Evolutionary conservation across 257 asterid genomes (phyloP), one percentile per base, ranked within the genome.

Genomic region (Linaria vulgaris): DNA sequence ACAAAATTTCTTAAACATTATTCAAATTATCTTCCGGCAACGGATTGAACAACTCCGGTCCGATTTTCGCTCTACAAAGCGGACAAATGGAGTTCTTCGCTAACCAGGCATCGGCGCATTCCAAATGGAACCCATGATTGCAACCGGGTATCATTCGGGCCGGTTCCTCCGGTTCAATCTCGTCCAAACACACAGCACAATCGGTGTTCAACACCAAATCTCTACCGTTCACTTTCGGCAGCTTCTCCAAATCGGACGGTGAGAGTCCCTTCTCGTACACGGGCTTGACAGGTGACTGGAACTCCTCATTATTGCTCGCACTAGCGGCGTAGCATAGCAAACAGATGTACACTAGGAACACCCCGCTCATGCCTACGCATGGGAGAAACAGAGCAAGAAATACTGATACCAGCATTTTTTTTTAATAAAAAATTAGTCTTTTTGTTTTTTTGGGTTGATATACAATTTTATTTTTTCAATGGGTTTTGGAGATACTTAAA

Each of bases 181-280:
- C 88, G 34, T 91, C 96, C 76, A 91, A 69, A n/a, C 96, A 91
- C 5, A 91, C 87, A 11, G 94, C 95, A 57, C 97, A 91, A 23
- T 91, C 97, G 0, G 70, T 59, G 20, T 79, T 83, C 71, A 85
- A 1, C 12, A 82, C 85, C 85, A 91, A 53, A 44, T 88, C 97
- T 8, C 74, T 79, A 3, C 97, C 96, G 27, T 79, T 62, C 7
- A 84, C 80, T 58, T 53, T 78, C 0, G 96, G 95, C 6, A 91
- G 72, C 46, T 86, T 91, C 12, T 85, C 84, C 1, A 91, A 85
- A 56, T 91, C 96, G 43, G 86, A 76, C 16, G 74, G 59, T 17
- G 96, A 88, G 0, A 88, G 89, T 4, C 96, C 97, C 10, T 46
- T 46, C 63, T 45, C 74, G 6, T 37, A 67, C 3, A 27, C 10